Conservation (phyloP, 179 eudicot species). For the Dionaea muscipula region DNA sequence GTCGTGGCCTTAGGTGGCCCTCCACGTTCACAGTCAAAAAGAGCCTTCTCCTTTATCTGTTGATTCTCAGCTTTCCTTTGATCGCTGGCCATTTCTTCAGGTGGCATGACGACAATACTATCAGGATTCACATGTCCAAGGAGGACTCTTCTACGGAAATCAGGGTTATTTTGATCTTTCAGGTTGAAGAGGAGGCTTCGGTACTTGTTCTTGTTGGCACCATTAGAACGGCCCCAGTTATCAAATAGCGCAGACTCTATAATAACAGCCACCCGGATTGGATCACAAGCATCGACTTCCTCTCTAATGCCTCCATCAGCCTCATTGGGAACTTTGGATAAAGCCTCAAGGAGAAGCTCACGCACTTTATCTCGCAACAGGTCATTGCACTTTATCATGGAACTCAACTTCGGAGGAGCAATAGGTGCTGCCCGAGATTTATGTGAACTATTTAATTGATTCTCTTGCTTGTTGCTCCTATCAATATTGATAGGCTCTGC, state of each 20-base stretch:
- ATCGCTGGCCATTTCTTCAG: constrained; percentile 66
- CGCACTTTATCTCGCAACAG: constrained; percentile 38
- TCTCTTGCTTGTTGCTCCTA: constrained; percentile 17
- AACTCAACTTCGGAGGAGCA: constrained; percentile 45
- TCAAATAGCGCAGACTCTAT: constrained; percentile 62
- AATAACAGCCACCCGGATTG: constrained; percentile 50
- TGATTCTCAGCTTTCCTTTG: constrained; percentile 39
- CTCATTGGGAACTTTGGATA: constrained; percentile 39
- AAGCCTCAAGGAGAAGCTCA: constrained; percentile 47
- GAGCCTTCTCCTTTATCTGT: constrained; percentile 47
- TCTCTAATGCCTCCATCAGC: constrained; percentile 28
- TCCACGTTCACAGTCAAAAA: constrained; percentile 54
- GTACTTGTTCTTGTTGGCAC: constrained; percentile 46
- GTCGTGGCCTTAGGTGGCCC: constrained; percentile 49
- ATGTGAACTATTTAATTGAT: constrained; percentile 5
- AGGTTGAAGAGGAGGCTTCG: constrained; percentile 59
- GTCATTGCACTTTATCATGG: constrained; percentile 43
- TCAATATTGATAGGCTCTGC: constrained; percentile 19
- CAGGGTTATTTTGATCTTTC: constrained; percentile 57
- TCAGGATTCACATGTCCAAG: constrained; percentile 43
- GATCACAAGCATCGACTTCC: constrained; percentile 39
- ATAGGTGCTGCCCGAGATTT: constrained; percentile 12
- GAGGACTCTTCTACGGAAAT: constrained; percentile 59
- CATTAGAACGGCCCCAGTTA: constrained; percentile 51
- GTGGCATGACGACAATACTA: constrained; percentile 31